Base-by-base conservation (phyloP, 805 yeast genomes). In the Candida ponderosae region DNA sequence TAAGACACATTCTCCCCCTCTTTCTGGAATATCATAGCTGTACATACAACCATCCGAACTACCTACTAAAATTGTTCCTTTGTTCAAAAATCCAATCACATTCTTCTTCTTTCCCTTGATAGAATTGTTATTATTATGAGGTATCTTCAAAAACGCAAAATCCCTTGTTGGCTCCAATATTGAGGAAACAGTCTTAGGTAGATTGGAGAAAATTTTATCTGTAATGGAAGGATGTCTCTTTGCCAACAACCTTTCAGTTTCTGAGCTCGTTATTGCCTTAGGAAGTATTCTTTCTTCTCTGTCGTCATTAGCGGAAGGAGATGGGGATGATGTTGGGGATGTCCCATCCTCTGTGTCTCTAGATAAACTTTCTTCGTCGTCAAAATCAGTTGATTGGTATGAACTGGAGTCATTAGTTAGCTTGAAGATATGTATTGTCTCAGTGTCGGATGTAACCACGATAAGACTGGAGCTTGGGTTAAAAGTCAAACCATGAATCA, bases 1-100 rank as follows among this genome's bases (percentile, higher is more conserved):
- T 38, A 78, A 55, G 10, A 75, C 74, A 55, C 85, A 78, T 45
- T 76, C 82, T 2, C 86, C 86, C 1, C 85, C 86, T 31, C 76
- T 50, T 36, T 69, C 76, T 11, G 80, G 83, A 19, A 79, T 59
- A 3, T 71, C 71, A 48, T 76, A 77, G 2, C 73, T 68, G 37
- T 70, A 70, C 35, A 74, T 68, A 33, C 66, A 60, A 0, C 83
- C 82, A 35, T 68, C 73, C 1, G 67, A 60, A 0, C 79, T 74
- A 3, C 71, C 72, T 4, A 75, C 76, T 49, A 66, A 66, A 21
- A 63, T 62, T 69, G 39, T 20, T 50, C 16, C 56, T 43, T 23
- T 48, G 52, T 21, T 21, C 11, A 21, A 21, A 35, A 63, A 45
- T 4, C 60, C 62, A 6, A 61, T 55, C 50, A 57, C 44, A 18